These are phyloP conservation scores for Aphelidium insulamus DNA, from an alignment of 371 early-diverging fungal genomes.

Conservation along the genomic window DNA sequence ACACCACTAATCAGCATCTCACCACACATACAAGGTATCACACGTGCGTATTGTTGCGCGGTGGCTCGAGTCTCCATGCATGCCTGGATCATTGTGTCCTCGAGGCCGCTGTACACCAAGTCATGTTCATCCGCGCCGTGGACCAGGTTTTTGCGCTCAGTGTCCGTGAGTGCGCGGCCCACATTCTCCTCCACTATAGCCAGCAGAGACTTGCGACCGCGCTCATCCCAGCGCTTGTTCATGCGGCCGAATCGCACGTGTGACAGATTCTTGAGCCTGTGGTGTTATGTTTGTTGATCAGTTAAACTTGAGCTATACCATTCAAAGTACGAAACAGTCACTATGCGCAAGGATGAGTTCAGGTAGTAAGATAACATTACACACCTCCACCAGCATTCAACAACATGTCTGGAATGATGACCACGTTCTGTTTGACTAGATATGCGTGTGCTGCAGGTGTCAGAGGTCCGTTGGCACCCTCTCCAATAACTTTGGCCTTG, in stretches of 20 bases:
- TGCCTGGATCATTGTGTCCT: slow-evolving; percentile 69
- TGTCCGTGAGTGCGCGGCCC: slow-evolving; percentile 41
- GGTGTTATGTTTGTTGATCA: too few species aligned
- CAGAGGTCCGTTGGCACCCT: slow-evolving; percentile 70
- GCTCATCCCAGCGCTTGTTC: slow-evolving; percentile 77
- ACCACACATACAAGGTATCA: too few species aligned
- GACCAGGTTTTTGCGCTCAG: slow-evolving; percentile 50
- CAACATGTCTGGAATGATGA: slow-evolving; percentile 58
- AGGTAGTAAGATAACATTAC: neutral
- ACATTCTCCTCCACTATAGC: slow-evolving; percentile 55
- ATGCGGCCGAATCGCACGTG: slow-evolving; percentile 77
- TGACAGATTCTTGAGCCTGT: slow-evolving; percentile 55
- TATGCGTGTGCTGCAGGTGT: slow-evolving; percentile 56
- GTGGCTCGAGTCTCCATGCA: slow-evolving; percentile 37
- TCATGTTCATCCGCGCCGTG: slow-evolving; percentile 80
- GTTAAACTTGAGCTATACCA: too few species aligned
- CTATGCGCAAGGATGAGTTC: too few species aligned
- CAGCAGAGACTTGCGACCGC: slow-evolving; percentile 47
- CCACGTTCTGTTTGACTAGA: slow-evolving; percentile 34
- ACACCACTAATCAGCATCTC: slow-evolving; percentile 11
- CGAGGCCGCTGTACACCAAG: slow-evolving; percentile 69
- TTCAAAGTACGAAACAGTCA: slow-evolving; percentile 11
- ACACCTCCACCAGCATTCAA: slow-evolving; percentile 67
- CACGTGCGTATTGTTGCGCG: slow-evolving; percentile 7
- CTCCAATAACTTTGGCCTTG: slow-evolving; percentile 67